A percentile compares a stretch with the other conserved stretches of the same genome.
Evolutionary conservation across 2,329 filamentous ascomycete genomes (phyloP).

Genomic region (Ascochyta viciae-villosae): DNA sequence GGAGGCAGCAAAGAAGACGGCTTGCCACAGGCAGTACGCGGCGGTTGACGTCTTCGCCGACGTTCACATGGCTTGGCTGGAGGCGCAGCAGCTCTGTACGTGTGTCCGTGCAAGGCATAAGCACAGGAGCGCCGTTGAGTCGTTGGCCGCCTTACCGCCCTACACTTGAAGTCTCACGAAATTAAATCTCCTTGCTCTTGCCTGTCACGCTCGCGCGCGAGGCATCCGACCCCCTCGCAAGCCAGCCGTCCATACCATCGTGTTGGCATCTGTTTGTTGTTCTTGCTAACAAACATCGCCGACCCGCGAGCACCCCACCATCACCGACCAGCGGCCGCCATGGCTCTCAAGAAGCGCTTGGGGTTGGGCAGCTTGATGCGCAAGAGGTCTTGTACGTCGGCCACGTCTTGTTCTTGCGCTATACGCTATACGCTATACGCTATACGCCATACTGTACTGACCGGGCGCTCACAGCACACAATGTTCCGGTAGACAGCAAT

Average conservation of each 20-base stretch:
- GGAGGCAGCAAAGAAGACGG: slow-evolving; percentile 1
- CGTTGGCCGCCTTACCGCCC: slow-evolving; percentile 19
- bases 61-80: slow-evolving; percentile 28
- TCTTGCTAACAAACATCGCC: not conserved
- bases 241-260: not conserved
- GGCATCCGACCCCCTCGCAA: not conserved
- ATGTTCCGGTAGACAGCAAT: slow-evolving; percentile 35
- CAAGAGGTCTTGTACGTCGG: slow-evolving; percentile 37
- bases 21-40: slow-evolving; percentile 29
- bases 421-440: too few relatives aligned
- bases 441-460: slow-evolving; percentile 15
- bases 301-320: slow-evolving; percentile 1
- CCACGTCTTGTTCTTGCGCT: not conserved
- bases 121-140: slow-evolving; percentile 11
- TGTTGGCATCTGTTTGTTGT: slow-evolving; percentile 3
- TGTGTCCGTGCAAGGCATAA: slow-evolving; percentile 14
- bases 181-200: slow-evolving; percentile 9
- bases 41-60: slow-evolving; percentile 32
- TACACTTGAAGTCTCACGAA: slow-evolving; percentile 12
- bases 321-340: slow-evolving; percentile 22
- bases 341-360: slow-evolving; percentile 51
- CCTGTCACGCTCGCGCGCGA: slow-evolving; percentile 5
- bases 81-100: slow-evolving; percentile 25
- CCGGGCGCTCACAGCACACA: slow-evolving; percentile 31
- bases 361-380: slow-evolving; percentile 47